Evolutionary conservation across 306 rosid genomes (phyloP), one percentile per base, ranked within the genome.

Genomic region (Inga laurina): DNA sequence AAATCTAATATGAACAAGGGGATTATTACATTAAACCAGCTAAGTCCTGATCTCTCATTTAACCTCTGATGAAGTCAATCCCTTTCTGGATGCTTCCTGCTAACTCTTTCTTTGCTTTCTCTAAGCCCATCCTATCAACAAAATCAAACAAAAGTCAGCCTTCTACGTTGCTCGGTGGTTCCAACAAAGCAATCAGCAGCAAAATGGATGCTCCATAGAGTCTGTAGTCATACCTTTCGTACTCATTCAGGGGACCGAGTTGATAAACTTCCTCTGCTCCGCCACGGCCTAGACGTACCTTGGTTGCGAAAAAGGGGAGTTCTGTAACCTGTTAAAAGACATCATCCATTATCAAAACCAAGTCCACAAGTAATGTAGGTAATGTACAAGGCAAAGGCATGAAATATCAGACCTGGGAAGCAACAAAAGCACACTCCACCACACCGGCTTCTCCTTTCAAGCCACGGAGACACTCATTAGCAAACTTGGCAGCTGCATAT

Each of bases 401-500:
- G 43, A 0, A 16, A 80, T 69, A 84, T 68, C 74, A 75, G 9
- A 87, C 98, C 94, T 93, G 88, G 70, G 94, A 94, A 72, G 93
- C 91, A 43, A 94, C 91, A 85, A 74, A 94, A 75, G 98, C 84
- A 88, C 98, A 94, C 88, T 93, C 94, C 73, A 94, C 88, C 64
- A 94, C 82, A 15, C 93, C 92, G 6, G 93, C 88, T 78, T 91
- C 94, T 82, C 98, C 98, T 89, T 91, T 88, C 87, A 94, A 89
- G 85, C 97, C 94, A 21, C 72, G 92, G n/a, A 91, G 94, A 82
- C 97, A 94, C 77, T 92, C 68, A 12, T 88, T 82, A 10, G 98
- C 97, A 76, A 94, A 94, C 85, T 94, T 94, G 82, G 92, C 94
- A 80, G 97, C 97, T 27, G 99, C 97, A 83, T 91, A 97, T 4